Evolutionary conservation across 1,139 yeast genomes (phyloP), one percentile per base, ranked within the genome.

Genomic region (Scheffersomyces insectosa): DNA sequence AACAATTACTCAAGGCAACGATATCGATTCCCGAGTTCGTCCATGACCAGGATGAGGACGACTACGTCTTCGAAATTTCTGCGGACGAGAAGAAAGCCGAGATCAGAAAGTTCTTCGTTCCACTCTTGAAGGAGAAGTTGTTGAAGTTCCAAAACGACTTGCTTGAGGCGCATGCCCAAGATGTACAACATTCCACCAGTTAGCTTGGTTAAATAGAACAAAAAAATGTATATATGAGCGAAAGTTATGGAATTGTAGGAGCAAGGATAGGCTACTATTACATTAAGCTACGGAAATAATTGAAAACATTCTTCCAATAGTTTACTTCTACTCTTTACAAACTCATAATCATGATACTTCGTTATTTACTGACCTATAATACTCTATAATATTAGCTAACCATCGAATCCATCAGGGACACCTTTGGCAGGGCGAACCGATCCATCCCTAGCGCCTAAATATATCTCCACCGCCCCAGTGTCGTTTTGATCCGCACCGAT

Each of bases 391-490:
- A 8, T 11, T 3, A 14, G 16, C 34, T 43, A 56, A 31, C 50
- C 56, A 40, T 62, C 77, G 65, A 89, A 89, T 3, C 95, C 95
- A 41, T 83, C 85, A 0, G 98, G 98, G 4, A 90, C 97, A 4
- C 96, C 97, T 48, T 78, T 77, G 0, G 97, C 97, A 51, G 84
- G 91, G 37, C 79, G 70, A 10, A 54, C 51, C 35, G 68, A 70
- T 10, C 77, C 75, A 33, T 75, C 75, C 46, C 85, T 72, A 12
- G 79, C 70, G 28, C 82, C 82, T 34, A 85, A 77, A 55, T 85
- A 85, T 10, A 73, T 49, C 48, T 72, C 77, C 1, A 79, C 76
- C 1, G 90, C 88, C 12, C 95, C 95, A 40, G 80, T 73, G 36
- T 84, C 73, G 42, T 71, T 72, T 31, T 56, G 55, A 5, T 66